Base-by-base conservation (phyloP, 73 alveolate genomes). In the Symbiodinium pilosum region DNA sequence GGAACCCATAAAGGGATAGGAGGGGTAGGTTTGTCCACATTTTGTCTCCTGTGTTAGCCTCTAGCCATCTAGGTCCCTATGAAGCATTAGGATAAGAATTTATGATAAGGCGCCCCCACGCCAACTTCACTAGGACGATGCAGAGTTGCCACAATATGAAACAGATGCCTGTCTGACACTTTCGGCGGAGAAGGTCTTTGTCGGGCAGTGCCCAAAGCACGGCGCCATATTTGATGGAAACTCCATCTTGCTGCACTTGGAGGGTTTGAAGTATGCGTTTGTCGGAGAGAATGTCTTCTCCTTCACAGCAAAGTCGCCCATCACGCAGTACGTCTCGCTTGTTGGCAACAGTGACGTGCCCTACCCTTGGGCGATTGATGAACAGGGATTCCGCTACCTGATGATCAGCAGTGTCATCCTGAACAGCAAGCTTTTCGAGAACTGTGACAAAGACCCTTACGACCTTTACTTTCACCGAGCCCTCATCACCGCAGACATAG, bases 331-430 rank as follows among this genome's bases (percentile, higher is more conserved):
- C 77, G 36, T n/a, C 75, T 91, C 96, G 21, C 96, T 54, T n/a
- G 96, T 91, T 41, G 96, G 96, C 77, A 91, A 91, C 81, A 91
- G 40, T 71, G 96, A 91, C 51, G 96, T 91, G 40, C 96, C 96
- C 14, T 91, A 91, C 87, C 96, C 96, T 40, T 91, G 96, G 96
- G 96, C 96, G 54, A 69, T 68, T 69, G 96, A 91, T 42, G 96
- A 84, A 43, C 73, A 84, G 30, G 92, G 92, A 20, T 84, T 26
- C 42, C 75, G 92, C 47, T 84, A 84, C 43, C 26, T 84, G 92
- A 84, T 84, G 92, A 84, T 43, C 75, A 26, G 43, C 43, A 43
- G 75, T 4, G 96, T 91, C 41, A 69, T 91, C 69, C 88, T 91
- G 96, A 91, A 41, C 54, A 51, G 96, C 87, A 91, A 91, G 77